Evolutionary conservation across 352 stramenopile species (phyloP), one percentile per base, ranked within the genome.

Genomic region (Phytophthora colocasiae): DNA sequence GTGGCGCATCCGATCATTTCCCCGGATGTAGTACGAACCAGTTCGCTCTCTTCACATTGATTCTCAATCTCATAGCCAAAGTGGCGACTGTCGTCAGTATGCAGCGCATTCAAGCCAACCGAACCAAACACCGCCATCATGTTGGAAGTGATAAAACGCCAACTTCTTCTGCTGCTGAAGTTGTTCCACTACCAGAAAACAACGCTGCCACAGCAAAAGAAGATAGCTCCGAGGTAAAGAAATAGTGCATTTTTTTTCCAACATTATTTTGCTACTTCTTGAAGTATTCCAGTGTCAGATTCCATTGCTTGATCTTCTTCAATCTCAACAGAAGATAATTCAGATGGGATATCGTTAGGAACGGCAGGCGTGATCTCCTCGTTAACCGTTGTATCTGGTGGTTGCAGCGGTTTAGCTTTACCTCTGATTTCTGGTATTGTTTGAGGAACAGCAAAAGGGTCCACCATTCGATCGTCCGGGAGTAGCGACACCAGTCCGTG

Each of bases 11-110:
- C 0, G 73, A 89, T 53, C 80, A 83, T 52, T 93, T 80, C 29
- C 83, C 83, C 4, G 85, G 85, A 2, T 93, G 85, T 66, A 77
- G 63, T 36, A 91, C 81, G 5, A 92, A 93, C 60, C 85, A 82
- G 14, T 93, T 93, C 32, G 69, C 84, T 15, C 61, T 91, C 10
- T 81, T 92, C 31, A 75, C 69, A 12, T 76, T 93, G 34, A 55
- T 92, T 8, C 31, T 85, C 29, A 89, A 91, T 47, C 67, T 87
- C 15, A 34, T 86, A 11, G 73, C 77, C 22, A 93, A 93, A 54
- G 26, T 79, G 12, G 67, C 67, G n/a, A 78, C 71, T 1, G 51
- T 80, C 1, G 44, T 73, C 5, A 73, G 69, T 19, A 64, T 93
- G 51, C 75, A 79, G 6, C 80, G 78, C n/a, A 77, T 88, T 50